These are phyloP conservation scores for Pythium coloratum DNA, from an alignment of 352 stramenopile genomes.

Conservation along the genomic window DNA sequence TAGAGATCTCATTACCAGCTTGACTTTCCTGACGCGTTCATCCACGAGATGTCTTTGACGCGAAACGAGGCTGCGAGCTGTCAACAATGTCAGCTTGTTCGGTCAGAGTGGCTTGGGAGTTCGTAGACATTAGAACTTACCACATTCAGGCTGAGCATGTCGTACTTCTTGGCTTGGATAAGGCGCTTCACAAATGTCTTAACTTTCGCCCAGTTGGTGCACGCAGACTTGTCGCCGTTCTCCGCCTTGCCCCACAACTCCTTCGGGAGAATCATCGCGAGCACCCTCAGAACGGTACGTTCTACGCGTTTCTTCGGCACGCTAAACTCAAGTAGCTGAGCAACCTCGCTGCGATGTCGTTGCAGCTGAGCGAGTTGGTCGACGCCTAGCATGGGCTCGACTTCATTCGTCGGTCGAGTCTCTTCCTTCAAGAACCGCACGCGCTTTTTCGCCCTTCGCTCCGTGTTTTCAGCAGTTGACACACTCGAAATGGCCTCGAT, in stretches of 20 bases:
- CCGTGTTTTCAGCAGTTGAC: conserved; percentile 14
- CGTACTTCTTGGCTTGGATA: conserved; percentile 56
- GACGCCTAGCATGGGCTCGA: not conserved
- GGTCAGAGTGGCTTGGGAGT: not conserved
- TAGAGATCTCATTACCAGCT: conserved; percentile 15
- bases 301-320: conserved; percentile 50
- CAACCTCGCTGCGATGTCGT: conserved; percentile 53
- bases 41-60: conserved; percentile 25
- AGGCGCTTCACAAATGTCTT: conserved; percentile 48
- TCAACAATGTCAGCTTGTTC: not conserved
- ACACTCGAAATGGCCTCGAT: conserved; percentile 46
- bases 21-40: conserved; percentile 21
- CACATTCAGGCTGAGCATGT: conserved; percentile 55
- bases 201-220: conserved; percentile 59
- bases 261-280: conserved; percentile 56
- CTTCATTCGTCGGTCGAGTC: not conserved
- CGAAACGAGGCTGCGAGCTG: conserved; percentile 12
- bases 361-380: conserved; percentile 39
- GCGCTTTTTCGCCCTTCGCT: not conserved
- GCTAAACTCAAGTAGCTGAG: conserved; percentile 36
- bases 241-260: conserved; percentile 41
- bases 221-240: conserved; percentile 9
- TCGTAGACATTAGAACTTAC: conserved; percentile 24
- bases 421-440: conserved; percentile 24
- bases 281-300: conserved; percentile 51